These are phyloP conservation scores for Orobanche coerulescens DNA, from an alignment of 257 asterid species.

Conservation along the genomic window DNA sequence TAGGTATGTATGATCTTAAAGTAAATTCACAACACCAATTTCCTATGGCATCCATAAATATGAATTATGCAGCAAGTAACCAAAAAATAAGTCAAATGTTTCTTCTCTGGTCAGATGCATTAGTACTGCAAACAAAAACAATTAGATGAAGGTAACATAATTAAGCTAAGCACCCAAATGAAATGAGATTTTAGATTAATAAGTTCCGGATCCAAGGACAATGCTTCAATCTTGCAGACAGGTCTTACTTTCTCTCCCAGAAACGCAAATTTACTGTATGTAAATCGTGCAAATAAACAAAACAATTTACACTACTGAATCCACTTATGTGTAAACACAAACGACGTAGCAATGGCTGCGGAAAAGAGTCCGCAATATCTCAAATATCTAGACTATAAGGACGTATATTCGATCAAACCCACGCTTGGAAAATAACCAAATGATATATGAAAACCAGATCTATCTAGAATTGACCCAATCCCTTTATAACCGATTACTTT, in stretches of 20 bases:
- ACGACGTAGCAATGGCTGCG: neutral
- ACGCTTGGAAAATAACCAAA: no score
- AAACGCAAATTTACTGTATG: neutral
- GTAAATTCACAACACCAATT: neutral
- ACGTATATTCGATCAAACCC: no score
- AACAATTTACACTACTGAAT: neutral
- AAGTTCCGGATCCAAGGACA: neutral
- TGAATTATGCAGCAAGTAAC: neutral
- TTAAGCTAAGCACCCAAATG: neutral
- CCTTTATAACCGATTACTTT: no score
- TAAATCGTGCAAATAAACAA: neutral
- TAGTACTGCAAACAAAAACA: neutral
- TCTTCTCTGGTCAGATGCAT: neutral
- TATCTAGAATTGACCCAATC: no score
- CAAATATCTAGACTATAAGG: no score
- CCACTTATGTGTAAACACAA: neutral
- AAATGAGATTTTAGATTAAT: neutral
- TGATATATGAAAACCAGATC: no score
- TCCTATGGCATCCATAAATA: neutral
- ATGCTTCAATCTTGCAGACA: neutral
- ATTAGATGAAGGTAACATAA: neutral
- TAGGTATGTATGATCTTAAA: slow-evolving; percentile 5
- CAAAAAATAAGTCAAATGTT: neutral
- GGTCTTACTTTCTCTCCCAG: neutral
- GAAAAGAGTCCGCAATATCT: no score